Percentiles rank a stretch among this genome's conserved stretches.
Evolutionary conservation across 176 grass and related monocot species (phyloP).

Genomic region (Microstegium vimineum): DNA sequence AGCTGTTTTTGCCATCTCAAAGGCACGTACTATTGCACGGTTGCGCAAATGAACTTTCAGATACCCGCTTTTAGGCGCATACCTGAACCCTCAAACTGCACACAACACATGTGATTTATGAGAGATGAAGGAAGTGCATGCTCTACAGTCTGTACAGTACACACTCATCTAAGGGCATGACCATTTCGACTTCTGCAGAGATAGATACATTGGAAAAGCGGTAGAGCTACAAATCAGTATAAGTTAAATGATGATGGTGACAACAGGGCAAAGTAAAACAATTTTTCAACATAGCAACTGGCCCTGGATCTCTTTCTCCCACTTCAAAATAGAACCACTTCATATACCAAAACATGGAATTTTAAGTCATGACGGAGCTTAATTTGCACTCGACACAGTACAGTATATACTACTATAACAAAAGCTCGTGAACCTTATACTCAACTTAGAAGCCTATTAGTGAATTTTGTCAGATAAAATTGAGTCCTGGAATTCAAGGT

Average conservation of each 20-base stretch:
- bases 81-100: no score
- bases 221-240: background rate
- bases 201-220: background rate
- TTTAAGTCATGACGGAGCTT: background rate
- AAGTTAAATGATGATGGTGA: background rate
- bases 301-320: background rate
- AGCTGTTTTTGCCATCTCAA: no score
- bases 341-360: background rate
- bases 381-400: background rate
- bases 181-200: background rate
- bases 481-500: background rate
- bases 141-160: background rate
- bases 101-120: no score
- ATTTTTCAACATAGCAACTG: background rate
- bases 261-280: background rate
- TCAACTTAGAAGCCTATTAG: no score
- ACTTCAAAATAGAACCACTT: background rate
- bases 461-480: background rate
- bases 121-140: no score
- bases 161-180: background rate
- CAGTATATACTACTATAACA: background rate
- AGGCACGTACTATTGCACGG: no score
- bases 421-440: background rate
- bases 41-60: no score
- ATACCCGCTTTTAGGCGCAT: no score